Evolutionary conservation across 148 eudicot species (phyloP).

Genomic region (Vaccinium macrocarpon): DNA sequence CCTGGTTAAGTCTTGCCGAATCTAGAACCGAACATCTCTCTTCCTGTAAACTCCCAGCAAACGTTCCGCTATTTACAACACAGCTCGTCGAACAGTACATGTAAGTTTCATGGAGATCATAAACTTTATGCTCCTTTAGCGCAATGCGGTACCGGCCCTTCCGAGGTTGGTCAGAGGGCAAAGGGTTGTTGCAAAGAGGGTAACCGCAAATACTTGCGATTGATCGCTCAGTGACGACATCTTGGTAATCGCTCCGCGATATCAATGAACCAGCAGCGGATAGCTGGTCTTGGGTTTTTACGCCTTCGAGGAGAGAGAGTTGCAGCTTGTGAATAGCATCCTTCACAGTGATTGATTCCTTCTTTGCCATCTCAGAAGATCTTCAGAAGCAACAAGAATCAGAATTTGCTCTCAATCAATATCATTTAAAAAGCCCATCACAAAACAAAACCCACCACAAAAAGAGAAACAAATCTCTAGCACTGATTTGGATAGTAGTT

Average conservation of each 20-base stretch:
- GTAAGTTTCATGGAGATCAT: slow-evolving; percentile 81
- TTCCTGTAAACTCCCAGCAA: slow-evolving; percentile 59
- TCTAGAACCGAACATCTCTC: slow-evolving; percentile 56
- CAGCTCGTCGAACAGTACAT: slow-evolving; percentile 75
- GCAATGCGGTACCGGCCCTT: slow-evolving; percentile 82
- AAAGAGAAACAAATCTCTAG: neutral
- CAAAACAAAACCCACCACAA: neutral
- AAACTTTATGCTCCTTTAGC: slow-evolving; percentile 85
- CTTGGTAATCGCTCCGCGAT: slow-evolving; percentile 64
- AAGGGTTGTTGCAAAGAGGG: slow-evolving; percentile 64
- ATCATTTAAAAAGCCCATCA: neutral
- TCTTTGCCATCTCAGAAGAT: slow-evolving; percentile 42
- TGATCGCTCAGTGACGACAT: slow-evolving; percentile 81
- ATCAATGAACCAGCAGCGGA: slow-evolving; percentile 66
- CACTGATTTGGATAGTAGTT: neutral
- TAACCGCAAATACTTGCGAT: slow-evolving; percentile 70
- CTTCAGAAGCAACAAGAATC: neutral
- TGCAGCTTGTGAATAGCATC: slow-evolving; percentile 75
- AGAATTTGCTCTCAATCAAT: neutral
- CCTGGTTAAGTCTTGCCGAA: slow-evolving; percentile 42
- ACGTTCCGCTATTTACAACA: slow-evolving; percentile 65
- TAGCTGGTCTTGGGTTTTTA: slow-evolving; percentile 55
- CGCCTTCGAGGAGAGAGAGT: slow-evolving; percentile 67
- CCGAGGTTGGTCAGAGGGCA: slow-evolving; percentile 52
- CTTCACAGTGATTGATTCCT: slow-evolving; percentile 36